These are phyloP conservation scores for Rubia peregrina DNA, from an alignment of 305 asterid species.

Conservation along the genomic window DNA sequence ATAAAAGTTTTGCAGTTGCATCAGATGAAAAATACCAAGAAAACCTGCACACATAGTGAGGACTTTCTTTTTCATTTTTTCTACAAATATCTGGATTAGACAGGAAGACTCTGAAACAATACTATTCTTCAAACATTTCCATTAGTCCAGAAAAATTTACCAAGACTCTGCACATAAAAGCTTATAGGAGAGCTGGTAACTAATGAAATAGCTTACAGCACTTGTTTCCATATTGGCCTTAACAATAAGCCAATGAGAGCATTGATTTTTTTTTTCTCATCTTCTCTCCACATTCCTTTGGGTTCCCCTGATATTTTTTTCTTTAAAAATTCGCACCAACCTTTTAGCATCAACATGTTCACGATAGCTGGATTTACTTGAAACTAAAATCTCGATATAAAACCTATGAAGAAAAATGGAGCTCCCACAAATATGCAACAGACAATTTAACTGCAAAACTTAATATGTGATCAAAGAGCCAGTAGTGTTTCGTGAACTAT, in stretches of 20 bases:
- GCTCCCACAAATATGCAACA: background rate
- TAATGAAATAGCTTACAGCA: background rate
- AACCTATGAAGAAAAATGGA: no score
- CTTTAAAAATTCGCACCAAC: background rate
- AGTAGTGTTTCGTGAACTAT: background rate
- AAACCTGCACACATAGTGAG: background rate
- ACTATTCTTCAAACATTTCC: no score
- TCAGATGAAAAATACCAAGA: constrained; percentile 10
- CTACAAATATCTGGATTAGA: no score
- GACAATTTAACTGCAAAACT: background rate
- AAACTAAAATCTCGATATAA: background rate
- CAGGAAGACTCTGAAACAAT: background rate
- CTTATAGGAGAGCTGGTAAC: background rate
- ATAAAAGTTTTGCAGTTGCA: constrained; percentile 11
- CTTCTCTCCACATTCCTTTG: background rate
- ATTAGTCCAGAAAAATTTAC: no score
- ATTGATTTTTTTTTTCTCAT: background rate
- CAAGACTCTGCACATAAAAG: background rate
- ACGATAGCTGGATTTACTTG: background rate
- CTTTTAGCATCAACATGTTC: background rate
- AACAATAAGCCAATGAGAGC: background rate
- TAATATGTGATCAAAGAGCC: background rate
- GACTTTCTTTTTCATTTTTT: background rate
- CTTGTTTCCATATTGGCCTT: background rate
- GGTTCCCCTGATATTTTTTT: background rate